phyloP scores from a whole-genome alignment of 2,329 filamentous ascomycete species.

The Fusarium sp. region DNA sequence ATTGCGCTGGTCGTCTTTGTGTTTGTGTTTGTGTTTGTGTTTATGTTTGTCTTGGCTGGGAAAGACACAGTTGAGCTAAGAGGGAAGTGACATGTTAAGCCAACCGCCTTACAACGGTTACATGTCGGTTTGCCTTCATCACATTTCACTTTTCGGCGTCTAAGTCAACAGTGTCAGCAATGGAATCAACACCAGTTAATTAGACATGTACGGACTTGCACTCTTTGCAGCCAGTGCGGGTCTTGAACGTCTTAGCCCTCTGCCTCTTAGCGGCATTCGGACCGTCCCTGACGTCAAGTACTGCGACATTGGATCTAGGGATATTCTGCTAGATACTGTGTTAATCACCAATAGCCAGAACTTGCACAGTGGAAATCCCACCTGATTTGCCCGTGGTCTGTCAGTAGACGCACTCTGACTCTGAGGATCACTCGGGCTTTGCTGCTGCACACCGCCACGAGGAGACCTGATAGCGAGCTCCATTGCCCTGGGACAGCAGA shows the following conservation, averaged over 20 bases:
- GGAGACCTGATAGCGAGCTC: slow-evolving; percentile 11
- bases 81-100: slow-evolving; percentile 29
- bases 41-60: background rate
- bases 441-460: slow-evolving; percentile 7
- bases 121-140: slow-evolving; percentile 42
- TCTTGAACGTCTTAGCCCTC: slow-evolving; percentile 38
- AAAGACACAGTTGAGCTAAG: slow-evolving; percentile 12
- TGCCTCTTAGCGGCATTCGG: slow-evolving; percentile 15
- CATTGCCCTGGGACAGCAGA: background rate
- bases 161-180: slow-evolving; percentile 1
- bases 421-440: background rate
- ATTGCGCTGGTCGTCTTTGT: no score
- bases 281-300: slow-evolving; percentile 27
- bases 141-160: slow-evolving; percentile 45
- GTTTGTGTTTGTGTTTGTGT: no score
- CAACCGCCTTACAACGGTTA: slow-evolving; percentile 26
- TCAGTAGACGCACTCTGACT: background rate
- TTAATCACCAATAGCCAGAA: background rate
- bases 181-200: background rate
- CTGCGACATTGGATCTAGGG: slow-evolving; percentile 28
- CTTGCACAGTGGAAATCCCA: background rate
- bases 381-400: background rate
- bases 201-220: slow-evolving; percentile 37
- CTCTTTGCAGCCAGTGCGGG: slow-evolving; percentile 39
- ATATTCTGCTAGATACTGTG: slow-evolving; percentile 7